Evolutionary conservation across 2,329 filamentous ascomycete species (phyloP).

Genomic region (Niveomyces coronatus): DNA sequence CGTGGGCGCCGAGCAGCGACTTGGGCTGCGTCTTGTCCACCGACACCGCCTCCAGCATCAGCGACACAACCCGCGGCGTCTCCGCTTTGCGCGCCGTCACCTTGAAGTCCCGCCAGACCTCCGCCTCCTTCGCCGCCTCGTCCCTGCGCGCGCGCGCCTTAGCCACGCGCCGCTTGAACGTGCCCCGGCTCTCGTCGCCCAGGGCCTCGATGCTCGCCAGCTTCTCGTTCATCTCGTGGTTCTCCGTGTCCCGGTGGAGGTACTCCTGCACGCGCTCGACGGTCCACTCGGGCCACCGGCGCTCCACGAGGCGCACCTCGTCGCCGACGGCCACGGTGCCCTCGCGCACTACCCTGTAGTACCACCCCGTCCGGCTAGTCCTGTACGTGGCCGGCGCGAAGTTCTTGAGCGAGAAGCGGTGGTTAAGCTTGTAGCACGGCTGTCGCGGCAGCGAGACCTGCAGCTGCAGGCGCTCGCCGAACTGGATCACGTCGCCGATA

Average conservation of each 20-base stretch:
- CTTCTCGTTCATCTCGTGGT: slow-evolving; percentile 41
- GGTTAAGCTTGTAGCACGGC: slow-evolving; percentile 60
- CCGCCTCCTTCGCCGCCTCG: slow-evolving; percentile 17
- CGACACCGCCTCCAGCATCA: slow-evolving; percentile 38
- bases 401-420: slow-evolving; percentile 52
- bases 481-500: slow-evolving; percentile 49
- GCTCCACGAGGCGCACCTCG: slow-evolving; percentile 42
- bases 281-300: slow-evolving; percentile 49
- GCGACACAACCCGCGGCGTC: slow-evolving; percentile 39
- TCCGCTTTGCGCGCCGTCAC: slow-evolving; percentile 40
- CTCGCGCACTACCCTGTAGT: slow-evolving; percentile 49
- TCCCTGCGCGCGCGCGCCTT: slow-evolving; percentile 29
- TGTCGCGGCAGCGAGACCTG: slow-evolving; percentile 52
- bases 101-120: slow-evolving; percentile 34
- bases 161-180: slow-evolving; percentile 41
- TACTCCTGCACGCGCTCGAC: slow-evolving; percentile 54
- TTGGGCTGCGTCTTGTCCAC: slow-evolving; percentile 18
- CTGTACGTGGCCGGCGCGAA: slow-evolving; percentile 49
- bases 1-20: slow-evolving; percentile 38
- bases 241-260: slow-evolving; percentile 42
- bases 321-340: slow-evolving; percentile 47
- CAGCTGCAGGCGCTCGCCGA: slow-evolving; percentile 40
- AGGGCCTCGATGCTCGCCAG: slow-evolving; percentile 41
- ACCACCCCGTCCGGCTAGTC: slow-evolving; percentile 52
- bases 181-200: slow-evolving; percentile 35